Base-by-base conservation (phyloP, 306 rosid species). In the Quercus gilva region DNA sequence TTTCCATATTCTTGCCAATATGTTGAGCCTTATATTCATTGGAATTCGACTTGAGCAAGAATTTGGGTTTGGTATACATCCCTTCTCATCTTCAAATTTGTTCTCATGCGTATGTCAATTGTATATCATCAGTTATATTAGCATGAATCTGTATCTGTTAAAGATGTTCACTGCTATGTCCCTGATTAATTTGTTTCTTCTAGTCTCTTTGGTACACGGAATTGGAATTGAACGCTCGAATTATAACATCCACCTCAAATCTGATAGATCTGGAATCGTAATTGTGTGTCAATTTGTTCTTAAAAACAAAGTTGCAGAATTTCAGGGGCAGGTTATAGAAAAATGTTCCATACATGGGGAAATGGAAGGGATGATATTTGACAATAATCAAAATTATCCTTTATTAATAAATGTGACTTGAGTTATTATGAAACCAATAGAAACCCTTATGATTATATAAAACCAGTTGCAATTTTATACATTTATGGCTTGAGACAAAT, bases 21-120 rank as follows among this genome's bases (percentile, higher is more conserved):
- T 92, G 91, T 81, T 92, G 78, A 89, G 97, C 85, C 97, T 92
- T 75, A 23, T 89, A 70, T 89, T 92, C 69, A 92, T 92, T 68
- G 96, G 97, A 73, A 82, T 91, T 83, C 92, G 89, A 69, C 94
- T 92, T 74, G 97, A 92, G 79, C 96, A 91, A 89, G 97, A 92
- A 76, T 92, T 92, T 86, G 97, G 96, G 80, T 92, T 92, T 86
- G 96, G 97, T 92, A 89, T 28, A 94, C 86, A 75, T 74, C 84
- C 70, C 52, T 79, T 79, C 80, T 55, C 74, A 53, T 78, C 79
- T 82, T 76, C 60, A 19, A 63, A 74, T 51, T 49, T 85, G 35
- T 49, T 49, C 55, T 55, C 53, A 84, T 41, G 80, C 4, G 12
- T 78, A 35, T 67, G 6, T 67, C 45, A 65, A 19, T 53, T 64